phyloP scores from a whole-genome alignment of 73 alveolate species.

The Tetrahymena elliotti region DNA sequence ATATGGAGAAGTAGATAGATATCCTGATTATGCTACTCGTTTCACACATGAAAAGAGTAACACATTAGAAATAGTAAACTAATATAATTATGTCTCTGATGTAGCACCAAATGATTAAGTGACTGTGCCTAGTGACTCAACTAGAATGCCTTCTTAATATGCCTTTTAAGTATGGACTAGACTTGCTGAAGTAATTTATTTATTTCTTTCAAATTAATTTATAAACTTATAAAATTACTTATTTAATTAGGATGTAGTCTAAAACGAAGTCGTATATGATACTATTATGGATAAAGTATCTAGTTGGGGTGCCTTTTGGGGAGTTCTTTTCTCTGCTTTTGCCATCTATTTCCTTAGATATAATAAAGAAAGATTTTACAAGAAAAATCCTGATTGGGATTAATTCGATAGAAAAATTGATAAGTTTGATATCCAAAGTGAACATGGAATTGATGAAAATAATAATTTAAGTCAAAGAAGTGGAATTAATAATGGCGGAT shows the following conservation, averaged over 20 bases:
- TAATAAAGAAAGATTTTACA: slow-evolving; percentile 15
- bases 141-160: background rate
- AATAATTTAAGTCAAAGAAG: too few species aligned
- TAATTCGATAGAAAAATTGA: background rate
- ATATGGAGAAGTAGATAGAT: background rate
- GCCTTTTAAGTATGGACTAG: slow-evolving; percentile 23
- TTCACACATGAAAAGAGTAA: background rate
- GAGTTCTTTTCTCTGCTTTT: slow-evolving; percentile 30
- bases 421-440: background rate
- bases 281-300: slow-evolving; percentile 26
- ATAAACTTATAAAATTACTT: background rate
- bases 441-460: background rate
- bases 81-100: slow-evolving; percentile 15
- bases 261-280: slow-evolving; percentile 14
- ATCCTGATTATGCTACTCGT: slow-evolving; percentile 10
- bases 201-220: background rate
- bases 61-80: background rate
- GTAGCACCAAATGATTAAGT: background rate
- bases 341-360: slow-evolving; percentile 27
- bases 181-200: slow-evolving; percentile 4
- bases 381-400: slow-evolving; percentile 33
- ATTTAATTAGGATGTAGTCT: background rate
- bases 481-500: too few species aligned
- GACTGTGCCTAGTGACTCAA: background rate
- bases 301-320: slow-evolving; percentile 43